These are phyloP conservation scores for Elaeis guineensis DNA, from an alignment of 176 grass and related monocot genomes.

Conservation along the genomic window DNA sequence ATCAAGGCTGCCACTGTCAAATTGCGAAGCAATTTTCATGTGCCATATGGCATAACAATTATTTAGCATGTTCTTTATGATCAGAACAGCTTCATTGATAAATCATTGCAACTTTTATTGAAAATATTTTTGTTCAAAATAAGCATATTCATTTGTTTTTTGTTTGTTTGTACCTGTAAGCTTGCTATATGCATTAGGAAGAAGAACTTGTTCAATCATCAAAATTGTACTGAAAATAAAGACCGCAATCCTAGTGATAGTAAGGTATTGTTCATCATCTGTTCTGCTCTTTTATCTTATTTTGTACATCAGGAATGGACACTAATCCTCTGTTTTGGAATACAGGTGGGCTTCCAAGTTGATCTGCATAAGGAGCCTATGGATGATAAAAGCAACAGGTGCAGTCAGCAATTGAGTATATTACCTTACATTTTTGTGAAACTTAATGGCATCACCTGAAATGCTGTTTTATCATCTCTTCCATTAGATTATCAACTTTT, in stretches of 20 bases:
- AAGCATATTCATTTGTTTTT: slow-evolving; percentile 14
- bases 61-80: slow-evolving; percentile 1
- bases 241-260: slow-evolving; percentile 32
- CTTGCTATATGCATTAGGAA: slow-evolving; percentile 84
- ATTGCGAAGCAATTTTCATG: no score
- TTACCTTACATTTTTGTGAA: no score
- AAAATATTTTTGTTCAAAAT: slow-evolving; percentile 2
- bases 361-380: slow-evolving; percentile 15
- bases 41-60: no score
- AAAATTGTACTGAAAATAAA: slow-evolving; percentile 37
- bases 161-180: slow-evolving; percentile 28
- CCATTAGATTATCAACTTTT: no score
- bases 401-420: not conserved
- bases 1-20: no score
- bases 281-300: slow-evolving; percentile 17
- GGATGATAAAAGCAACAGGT: slow-evolving; percentile 26
- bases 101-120: not conserved
- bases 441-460: no score
- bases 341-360: slow-evolving; percentile 32
- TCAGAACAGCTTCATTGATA: no score
- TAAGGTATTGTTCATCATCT: slow-evolving; percentile 31
- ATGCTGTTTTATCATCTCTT: no score
- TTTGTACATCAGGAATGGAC: slow-evolving; percentile 14
- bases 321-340: slow-evolving; percentile 27
- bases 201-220: slow-evolving; percentile 55